Percentiles rank a stretch among this genome's conserved stretches.
Conservation (phyloP, 371 early-diverging fungal genomes). For the Mortierella sp. region DNA sequence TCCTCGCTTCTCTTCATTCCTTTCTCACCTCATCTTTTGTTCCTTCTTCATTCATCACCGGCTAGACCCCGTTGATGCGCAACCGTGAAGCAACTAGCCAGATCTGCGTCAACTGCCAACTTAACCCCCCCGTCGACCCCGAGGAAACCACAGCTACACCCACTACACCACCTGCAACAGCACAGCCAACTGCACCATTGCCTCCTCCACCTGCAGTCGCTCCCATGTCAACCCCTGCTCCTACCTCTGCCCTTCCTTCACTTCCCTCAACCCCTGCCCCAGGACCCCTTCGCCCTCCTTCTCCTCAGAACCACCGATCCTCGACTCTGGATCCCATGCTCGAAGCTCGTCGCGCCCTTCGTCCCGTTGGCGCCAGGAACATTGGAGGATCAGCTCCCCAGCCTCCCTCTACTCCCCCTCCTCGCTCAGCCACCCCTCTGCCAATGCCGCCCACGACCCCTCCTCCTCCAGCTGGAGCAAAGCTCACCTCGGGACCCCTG, state of each 20-base stretch:
- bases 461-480: slow-evolving; percentile 24
- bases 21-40: not conserved
- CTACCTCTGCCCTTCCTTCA: slow-evolving; percentile 37
- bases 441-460: slow-evolving; percentile 35
- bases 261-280: slow-evolving; percentile 15
- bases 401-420: slow-evolving; percentile 40
- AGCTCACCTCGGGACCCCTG: slow-evolving; percentile 24
- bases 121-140: slow-evolving; percentile 51
- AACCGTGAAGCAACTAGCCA: slow-evolving; percentile 56
- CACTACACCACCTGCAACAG: not conserved
- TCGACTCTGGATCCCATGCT: slow-evolving; percentile 49
- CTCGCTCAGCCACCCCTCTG: slow-evolving; percentile 30
- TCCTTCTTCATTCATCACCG: not conserved
- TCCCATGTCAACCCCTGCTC: slow-evolving; percentile 25
- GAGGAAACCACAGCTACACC: slow-evolving; percentile 26
- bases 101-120: slow-evolving; percentile 55
- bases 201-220: slow-evolving; percentile 14
- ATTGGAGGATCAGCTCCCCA: slow-evolving; percentile 27
- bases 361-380: slow-evolving; percentile 34
- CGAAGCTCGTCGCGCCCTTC: slow-evolving; percentile 40
- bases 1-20: not conserved
- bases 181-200: not conserved
- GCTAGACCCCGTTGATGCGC: slow-evolving; percentile 56
- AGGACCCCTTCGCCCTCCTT: slow-evolving; percentile 20
- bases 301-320: slow-evolving; percentile 29